Evolutionary conservation across 2,329 filamentous ascomycete genomes (phyloP).

Genomic region (Neofusicoccum ribis): DNA sequence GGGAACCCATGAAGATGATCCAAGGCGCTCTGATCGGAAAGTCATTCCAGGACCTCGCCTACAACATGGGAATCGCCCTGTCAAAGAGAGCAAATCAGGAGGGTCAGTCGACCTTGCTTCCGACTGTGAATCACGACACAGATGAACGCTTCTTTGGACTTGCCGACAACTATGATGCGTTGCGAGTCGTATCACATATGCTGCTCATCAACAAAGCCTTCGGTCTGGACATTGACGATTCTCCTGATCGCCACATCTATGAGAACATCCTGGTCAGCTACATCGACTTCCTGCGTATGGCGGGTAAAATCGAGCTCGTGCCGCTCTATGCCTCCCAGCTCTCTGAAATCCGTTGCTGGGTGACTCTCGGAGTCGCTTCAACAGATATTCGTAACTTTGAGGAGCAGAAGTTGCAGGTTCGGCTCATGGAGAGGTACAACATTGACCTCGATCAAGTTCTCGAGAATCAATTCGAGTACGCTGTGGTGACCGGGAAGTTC

Average conservation of each 20-base stretch:
- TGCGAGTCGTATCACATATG: slow-evolving; percentile 53
- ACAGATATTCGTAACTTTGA: slow-evolving; percentile 68
- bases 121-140: slow-evolving; percentile 21
- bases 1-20: slow-evolving; percentile 69
- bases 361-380: slow-evolving; percentile 73
- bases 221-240: slow-evolving; percentile 45
- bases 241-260: slow-evolving; percentile 49
- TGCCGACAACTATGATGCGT: slow-evolving; percentile 43
- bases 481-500: background rate
- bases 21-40: slow-evolving; percentile 73
- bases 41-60: slow-evolving; percentile 48
- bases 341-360: slow-evolving; percentile 62
- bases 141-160: slow-evolving; percentile 34
- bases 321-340: slow-evolving; percentile 87
- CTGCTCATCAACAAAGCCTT: slow-evolving; percentile 67
- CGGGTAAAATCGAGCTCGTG: slow-evolving; percentile 73
- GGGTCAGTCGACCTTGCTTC: background rate
- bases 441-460: slow-evolving; percentile 76
- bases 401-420: slow-evolving; percentile 68
- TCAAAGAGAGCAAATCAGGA: slow-evolving; percentile 38
- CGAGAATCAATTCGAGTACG: slow-evolving; percentile 40
- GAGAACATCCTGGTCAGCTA: slow-evolving; percentile 82
- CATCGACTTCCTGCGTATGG: slow-evolving; percentile 73
- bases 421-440: slow-evolving; percentile 71
- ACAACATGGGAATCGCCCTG: slow-evolving; percentile 46